Percentiles rank a stretch among this genome's conserved stretches.
Evolutionary conservation across 805 yeast species (phyloP).

Genomic region (Wickerhamiella allomyrinae): DNA sequence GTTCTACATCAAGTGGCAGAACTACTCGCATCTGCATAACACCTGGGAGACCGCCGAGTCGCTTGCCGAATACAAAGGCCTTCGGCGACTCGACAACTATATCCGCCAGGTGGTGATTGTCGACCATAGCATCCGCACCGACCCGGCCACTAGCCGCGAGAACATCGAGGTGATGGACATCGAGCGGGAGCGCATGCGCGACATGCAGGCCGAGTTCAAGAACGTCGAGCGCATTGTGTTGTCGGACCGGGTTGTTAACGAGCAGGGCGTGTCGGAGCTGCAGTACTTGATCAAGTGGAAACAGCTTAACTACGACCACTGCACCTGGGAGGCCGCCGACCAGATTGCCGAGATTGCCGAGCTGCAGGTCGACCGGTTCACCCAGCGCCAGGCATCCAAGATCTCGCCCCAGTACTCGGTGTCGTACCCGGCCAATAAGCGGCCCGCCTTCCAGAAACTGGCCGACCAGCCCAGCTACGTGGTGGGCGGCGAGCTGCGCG

Average conservation of each 20-base stretch:
- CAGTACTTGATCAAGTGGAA: conserved; percentile 89
- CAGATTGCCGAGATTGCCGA: conserved; percentile 78
- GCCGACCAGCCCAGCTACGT: conserved; percentile 76
- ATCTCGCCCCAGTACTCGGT: conserved; percentile 73
- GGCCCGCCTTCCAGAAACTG: conserved; percentile 85
- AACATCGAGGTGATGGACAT: conserved; percentile 89
- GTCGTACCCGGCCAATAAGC: conserved; percentile 44
- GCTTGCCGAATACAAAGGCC: conserved; percentile 44
- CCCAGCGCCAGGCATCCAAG: conserved; percentile 66
- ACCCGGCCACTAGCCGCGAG: conserved; percentile 73
- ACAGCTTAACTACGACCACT: conserved; percentile 82
- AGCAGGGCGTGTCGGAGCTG: conserved; percentile 51
- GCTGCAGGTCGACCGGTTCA: conserved; percentile 66
- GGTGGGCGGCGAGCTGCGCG: conserved; percentile 83
- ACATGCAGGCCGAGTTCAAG: conserved; percentile 70
- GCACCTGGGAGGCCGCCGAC: conserved; percentile 93
- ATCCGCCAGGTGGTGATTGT: conserved; percentile 59
- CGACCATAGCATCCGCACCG: conserved; percentile 64
- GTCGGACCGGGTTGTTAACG: conserved; percentile 43
- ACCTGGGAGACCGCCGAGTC: conserved; percentile 70
- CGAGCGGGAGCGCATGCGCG: conserved; percentile 72
- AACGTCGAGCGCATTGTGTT: conserved; percentile 83
- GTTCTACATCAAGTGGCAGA: conserved; percentile 67
- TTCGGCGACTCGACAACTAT: conserved; percentile 79
- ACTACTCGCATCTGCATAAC: conserved; percentile 80